Evolutionary conservation across 441 rosid species (phyloP), one percentile per base, ranked within the genome.

Genomic region (Populus hybrid): DNA sequence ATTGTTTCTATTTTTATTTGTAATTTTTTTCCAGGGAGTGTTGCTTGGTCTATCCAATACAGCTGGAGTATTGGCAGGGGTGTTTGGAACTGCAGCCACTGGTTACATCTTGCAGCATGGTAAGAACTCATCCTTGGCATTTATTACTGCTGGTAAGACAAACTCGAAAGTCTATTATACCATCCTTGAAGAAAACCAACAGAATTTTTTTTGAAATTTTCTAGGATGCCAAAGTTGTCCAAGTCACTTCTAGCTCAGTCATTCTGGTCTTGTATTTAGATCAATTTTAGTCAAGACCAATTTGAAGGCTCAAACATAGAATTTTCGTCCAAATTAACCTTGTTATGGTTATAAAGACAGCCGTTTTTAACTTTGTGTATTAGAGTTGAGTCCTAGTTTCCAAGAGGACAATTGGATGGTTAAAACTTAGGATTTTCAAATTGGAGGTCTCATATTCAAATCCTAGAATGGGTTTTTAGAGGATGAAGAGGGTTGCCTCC

Each of bases 71-170:
- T 82, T 95, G 72, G 99, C 98, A 2, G 99, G 98, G 69, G 98
- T 92, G 12, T 87, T 93, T 85, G 99, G 99, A 76, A 95, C 99
- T 18, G 99, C 98, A 8, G 93, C 94, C 6, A 95, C 99, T n/a
- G 97, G 99, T 83, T 93, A 91, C 86, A 91, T 95, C 80, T 77
- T 95, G 75, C 99, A 93, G 82, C 96, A 93, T 59, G 96, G 98
- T 95, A 63, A 76, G 87, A 34, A 66, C 59, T 71, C 72, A 23
- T 57, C 42, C 61, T 64, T 70, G 71, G 24, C 16, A 24, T 69
- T 70, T 6, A 24, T 71, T 66, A 69, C 26, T 61, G 14, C 35
- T 14, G 23, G 70, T 10, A 61, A 6, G 72, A 40, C 30, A 61
- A 61, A 61, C 21, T 23, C 24, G 5, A 21, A 61, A 21, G 24